Evolutionary conservation across 306 rosid genomes (phyloP).

Genomic region (Cyamopsis tetragonoloba): DNA sequence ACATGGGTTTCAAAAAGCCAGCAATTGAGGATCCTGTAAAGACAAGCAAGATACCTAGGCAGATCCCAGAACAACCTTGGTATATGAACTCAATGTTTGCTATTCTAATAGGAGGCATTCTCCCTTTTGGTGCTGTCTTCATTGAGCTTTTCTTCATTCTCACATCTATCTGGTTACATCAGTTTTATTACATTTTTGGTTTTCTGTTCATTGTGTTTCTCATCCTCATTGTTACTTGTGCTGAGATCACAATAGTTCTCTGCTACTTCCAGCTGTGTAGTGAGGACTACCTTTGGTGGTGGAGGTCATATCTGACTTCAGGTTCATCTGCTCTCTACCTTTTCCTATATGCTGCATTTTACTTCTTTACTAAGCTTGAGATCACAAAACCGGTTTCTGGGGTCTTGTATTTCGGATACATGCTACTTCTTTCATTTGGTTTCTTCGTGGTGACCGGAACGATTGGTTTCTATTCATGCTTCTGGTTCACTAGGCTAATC

Average conservation of each 20-base stretch:
- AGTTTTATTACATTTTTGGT: conserved; percentile 80
- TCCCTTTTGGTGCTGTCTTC: conserved; percentile 92
- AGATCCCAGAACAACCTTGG: conserved; percentile 92
- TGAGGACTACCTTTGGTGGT: conserved; percentile 95
- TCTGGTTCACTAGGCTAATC: conserved; percentile 83
- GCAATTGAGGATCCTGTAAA: conserved; percentile 70
- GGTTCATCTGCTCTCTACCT: conserved; percentile 93
- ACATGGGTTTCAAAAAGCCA: conserved; percentile 64
- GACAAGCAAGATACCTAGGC: conserved; percentile 81
- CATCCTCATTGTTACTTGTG: conserved; percentile 84
- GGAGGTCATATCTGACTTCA: conserved; percentile 89
- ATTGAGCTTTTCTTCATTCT: conserved; percentile 95
- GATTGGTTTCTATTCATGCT: conserved; percentile 87
- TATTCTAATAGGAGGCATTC: conserved; percentile 76
- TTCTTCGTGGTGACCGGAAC: conserved; percentile 89
- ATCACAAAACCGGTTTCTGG: conserved; percentile 88
- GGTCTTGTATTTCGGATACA: conserved; percentile 76
- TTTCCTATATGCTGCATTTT: conserved; percentile 78
- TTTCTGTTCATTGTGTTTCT: conserved; percentile 82
- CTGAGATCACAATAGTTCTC: conserved; percentile 87
- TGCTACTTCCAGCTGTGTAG: conserved; percentile 99
- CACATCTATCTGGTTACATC: conserved; percentile 93
- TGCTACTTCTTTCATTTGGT: conserved; percentile 74
- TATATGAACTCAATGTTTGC: conserved; percentile 71
- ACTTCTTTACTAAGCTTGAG: conserved; percentile 91